Evolutionary conservation across 192 early-diverging fungal genomes (phyloP).

Genomic region (Linderina pennispora): DNA sequence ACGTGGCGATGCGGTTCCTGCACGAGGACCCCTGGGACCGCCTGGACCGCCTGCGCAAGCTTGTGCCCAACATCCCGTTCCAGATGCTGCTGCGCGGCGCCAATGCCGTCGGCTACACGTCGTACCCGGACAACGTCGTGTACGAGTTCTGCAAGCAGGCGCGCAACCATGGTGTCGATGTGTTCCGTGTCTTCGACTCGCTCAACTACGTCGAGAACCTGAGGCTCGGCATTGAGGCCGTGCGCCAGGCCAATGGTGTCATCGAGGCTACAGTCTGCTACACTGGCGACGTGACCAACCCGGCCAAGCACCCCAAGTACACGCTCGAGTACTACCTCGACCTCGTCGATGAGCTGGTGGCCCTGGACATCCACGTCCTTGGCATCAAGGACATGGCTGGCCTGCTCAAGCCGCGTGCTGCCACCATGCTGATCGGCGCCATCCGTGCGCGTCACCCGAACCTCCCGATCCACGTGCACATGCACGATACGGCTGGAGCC

Average conservation of each 20-base stretch:
- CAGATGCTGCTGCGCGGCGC: conserved; percentile 98
- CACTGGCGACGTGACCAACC: conserved; percentile 89
- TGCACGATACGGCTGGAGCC: conserved; percentile 96
- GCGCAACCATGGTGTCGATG: conserved; percentile 81
- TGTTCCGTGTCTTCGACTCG: conserved; percentile 98
- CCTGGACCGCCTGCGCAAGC: conserved; percentile 69
- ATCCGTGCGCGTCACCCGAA: conserved; percentile 83
- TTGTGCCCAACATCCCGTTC: conserved; percentile 96
- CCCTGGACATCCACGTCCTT: conserved; percentile 88
- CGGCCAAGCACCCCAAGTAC: conserved; percentile 71
- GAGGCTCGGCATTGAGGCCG: conserved; percentile 88
- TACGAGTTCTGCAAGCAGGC: conserved; percentile 96
- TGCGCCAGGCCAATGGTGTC: conserved; percentile 90
- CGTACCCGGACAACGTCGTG: conserved; percentile 95
- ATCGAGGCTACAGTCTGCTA: conserved; percentile 90
- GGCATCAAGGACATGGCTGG: conserved; percentile 98
- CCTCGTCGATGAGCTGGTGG: conserved; percentile 80
- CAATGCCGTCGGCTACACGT: conserved; percentile 96
- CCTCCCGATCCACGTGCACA: conserved; percentile 93
- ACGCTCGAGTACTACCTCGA: conserved; percentile 90
- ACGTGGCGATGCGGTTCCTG: conserved; percentile 94
- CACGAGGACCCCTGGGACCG: conserved; percentile 97
- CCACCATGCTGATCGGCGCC: conserved; percentile 77
- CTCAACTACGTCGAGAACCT: conserved; percentile 97
- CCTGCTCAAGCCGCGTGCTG: conserved; percentile 86